These are phyloP conservation scores for Periglandula ipomoeae DNA, from an alignment of 2,329 filamentous ascomycete species.

Conservation along the genomic window DNA sequence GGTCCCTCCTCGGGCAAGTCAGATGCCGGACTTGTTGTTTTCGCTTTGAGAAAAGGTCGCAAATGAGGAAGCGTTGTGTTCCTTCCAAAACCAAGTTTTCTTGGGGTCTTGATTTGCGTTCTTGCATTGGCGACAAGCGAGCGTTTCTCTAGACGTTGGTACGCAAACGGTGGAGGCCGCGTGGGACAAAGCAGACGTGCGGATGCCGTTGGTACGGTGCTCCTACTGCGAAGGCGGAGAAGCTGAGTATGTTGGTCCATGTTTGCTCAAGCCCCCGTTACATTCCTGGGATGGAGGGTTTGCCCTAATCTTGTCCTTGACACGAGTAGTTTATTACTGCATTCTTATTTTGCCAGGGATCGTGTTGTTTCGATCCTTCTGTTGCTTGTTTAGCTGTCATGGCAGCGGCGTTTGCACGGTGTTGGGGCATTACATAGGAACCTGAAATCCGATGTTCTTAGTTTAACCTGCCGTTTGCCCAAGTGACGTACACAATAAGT, in stretches of 20 bases:
- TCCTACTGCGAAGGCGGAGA: not conserved
- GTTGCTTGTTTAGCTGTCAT: conserved; percentile 16
- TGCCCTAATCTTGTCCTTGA: not conserved
- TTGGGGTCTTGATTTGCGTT: not conserved
- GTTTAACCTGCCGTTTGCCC: not conserved
- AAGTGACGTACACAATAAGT: not conserved
- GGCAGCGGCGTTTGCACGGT: conserved; percentile 24
- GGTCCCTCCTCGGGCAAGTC: not conserved
- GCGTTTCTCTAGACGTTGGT: not conserved
- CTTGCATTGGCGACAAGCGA: not conserved
- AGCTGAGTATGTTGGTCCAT: not conserved
- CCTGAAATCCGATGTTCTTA: conserved; percentile 16
- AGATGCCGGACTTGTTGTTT: not conserved
- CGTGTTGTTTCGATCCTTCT: conserved; percentile 5
- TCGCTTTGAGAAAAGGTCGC: not conserved
- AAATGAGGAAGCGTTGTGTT: not conserved
- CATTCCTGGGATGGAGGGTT: not conserved
- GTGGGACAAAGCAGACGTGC: not conserved
- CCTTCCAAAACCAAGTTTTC: not conserved
- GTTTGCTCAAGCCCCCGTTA: not conserved
- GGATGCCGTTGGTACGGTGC: not conserved
- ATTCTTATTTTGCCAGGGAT: conserved; percentile 6
- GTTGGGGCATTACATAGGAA: conserved; percentile 20
- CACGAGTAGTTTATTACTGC: conserved; percentile 5
- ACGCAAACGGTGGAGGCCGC: not conserved